Conservation (phyloP, 495 filamentous ascomycete species). For the Penicillium arizonense region DNA sequence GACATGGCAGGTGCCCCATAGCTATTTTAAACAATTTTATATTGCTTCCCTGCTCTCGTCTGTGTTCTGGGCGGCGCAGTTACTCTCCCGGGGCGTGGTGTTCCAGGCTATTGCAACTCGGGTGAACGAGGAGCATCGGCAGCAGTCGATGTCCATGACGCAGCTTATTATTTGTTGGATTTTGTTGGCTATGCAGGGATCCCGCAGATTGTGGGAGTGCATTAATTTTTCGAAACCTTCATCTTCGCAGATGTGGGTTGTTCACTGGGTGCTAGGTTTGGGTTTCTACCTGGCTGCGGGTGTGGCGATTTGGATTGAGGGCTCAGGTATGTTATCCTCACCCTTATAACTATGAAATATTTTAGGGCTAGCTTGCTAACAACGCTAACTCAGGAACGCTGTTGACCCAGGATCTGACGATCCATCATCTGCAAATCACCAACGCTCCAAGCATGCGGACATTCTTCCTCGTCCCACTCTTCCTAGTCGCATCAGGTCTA, state of each 20-base stretch:
- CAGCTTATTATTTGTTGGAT: constrained; percentile 69
- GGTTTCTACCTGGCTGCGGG: constrained; percentile 71
- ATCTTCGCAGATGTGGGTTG: constrained; percentile 75
- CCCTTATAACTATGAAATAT: background rate
- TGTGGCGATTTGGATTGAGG: constrained; percentile 84
- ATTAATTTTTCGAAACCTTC: constrained; percentile 61
- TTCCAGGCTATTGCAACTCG: constrained; percentile 40
- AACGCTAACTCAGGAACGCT: constrained; percentile 3
- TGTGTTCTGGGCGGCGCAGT: constrained; percentile 73
- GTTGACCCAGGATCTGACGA: constrained; percentile 10
- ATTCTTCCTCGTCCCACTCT: constrained; percentile 59
- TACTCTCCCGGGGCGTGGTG: constrained; percentile 53
- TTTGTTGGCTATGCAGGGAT: constrained; percentile 72
- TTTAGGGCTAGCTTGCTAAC: constrained; percentile 10
- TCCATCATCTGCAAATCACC: constrained; percentile 29
- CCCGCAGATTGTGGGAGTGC: constrained; percentile 73
- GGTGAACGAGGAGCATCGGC: constrained; percentile 33
- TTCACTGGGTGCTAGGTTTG: constrained; percentile 77
- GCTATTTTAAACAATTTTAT: constrained; percentile 89
- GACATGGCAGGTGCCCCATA: constrained; percentile 68
- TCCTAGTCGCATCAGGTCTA: constrained; percentile 70
- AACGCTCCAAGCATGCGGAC: constrained; percentile 56
- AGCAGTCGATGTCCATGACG: constrained; percentile 55
- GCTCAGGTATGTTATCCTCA: constrained; percentile 55
- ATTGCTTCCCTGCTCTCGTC: constrained; percentile 66